phyloP scores from a whole-genome alignment of 108 stramenopile species.

The Skeletonema tropicum region DNA sequence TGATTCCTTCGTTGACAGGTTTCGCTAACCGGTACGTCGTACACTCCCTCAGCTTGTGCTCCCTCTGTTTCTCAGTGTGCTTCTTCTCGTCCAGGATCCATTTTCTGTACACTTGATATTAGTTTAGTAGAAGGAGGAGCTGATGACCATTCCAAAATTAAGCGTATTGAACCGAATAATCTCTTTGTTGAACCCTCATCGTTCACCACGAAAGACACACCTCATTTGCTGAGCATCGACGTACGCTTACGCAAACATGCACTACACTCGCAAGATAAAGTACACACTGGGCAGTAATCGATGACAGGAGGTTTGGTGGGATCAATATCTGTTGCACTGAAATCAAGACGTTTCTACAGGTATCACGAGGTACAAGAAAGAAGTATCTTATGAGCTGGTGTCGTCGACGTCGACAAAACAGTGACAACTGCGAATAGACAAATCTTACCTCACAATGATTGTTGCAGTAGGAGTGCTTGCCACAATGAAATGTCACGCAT shows the following conservation, averaged over 20 bases:
- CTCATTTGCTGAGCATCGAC: background rate
- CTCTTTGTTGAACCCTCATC: background rate
- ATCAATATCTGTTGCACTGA: background rate
- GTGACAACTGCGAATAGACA: background rate
- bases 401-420: background rate
- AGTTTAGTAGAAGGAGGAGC: too few species aligned
- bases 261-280: background rate
- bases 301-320: background rate
- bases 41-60: too few species aligned
- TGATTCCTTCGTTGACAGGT: too few species aligned
- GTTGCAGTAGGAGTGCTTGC: background rate
- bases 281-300: conserved; percentile 3
- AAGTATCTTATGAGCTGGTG: background rate
- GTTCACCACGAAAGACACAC: background rate
- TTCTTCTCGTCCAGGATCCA: too few species aligned
- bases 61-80: too few species aligned
- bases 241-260: background rate
- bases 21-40: too few species aligned
- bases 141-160: background rate
- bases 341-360: background rate
- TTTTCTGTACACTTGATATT: too few species aligned
- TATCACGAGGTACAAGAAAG: background rate
- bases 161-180: too few species aligned
- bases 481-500: conserved; percentile 6
- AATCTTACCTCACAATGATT: conserved; percentile 8